Percentiles rank a stretch among this genome's conserved stretches.
phyloP scores from a whole-genome alignment of 129 eudicot species.

The Silybum marianum region DNA sequence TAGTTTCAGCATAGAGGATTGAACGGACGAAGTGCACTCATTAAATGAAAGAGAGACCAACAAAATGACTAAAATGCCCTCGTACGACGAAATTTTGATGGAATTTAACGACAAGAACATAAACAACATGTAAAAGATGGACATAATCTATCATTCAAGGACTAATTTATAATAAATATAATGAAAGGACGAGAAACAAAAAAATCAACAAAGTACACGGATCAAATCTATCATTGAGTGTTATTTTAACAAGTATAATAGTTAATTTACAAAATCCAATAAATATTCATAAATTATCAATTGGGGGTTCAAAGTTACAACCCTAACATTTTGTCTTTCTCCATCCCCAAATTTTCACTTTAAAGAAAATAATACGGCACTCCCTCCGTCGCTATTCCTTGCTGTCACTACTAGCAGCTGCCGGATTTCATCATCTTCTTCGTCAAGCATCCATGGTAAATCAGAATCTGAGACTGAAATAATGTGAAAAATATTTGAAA shows the following conservation, averaged over 20 bases:
- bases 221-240: no score
- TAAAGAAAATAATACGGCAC: not conserved
- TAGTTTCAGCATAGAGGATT: not conserved
- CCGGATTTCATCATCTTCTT: not conserved
- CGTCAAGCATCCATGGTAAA: not conserved
- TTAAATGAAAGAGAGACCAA: not conserved
- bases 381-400: slow-evolving; percentile 15
- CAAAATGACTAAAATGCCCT: not conserved
- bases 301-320: not conserved
- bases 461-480: not conserved
- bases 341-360: slow-evolving; percentile 19
- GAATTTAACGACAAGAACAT: not conserved
- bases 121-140: not conserved
- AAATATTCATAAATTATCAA: not conserved
- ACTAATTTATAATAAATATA: not conserved
- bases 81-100: not conserved
- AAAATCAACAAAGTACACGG: not conserved
- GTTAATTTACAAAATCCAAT: no score
- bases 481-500: not conserved
- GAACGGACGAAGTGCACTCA: not conserved
- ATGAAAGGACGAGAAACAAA: not conserved
- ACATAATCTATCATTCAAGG: not conserved
- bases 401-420: slow-evolving; percentile 13
- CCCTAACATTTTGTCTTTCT: not conserved
- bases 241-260: no score